Evolutionary conservation across 371 early-diverging fungal genomes (phyloP), one percentile per base, ranked within the genome.

Genomic region (Mortierella sp.): DNA sequence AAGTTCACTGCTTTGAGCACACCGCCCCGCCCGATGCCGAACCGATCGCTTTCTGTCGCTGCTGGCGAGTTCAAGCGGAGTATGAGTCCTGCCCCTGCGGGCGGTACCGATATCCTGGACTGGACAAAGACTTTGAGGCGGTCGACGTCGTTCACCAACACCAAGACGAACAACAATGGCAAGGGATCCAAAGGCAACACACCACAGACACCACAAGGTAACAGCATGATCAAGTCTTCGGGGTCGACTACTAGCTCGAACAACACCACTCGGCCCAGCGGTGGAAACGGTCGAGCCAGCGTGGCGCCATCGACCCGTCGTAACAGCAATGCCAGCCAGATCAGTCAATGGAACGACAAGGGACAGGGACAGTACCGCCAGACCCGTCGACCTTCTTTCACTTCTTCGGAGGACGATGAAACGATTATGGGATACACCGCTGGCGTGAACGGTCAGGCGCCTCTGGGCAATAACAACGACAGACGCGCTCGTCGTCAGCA

Each of bases 381-480:
- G 22, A 40, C 41, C 11, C 69, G 79, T n/a, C 64, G 70, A 45
- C 41, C 34, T 11, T 73, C 79, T 1, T 22, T 63, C 26, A 70
- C 77, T 0, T 81, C 81, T 11, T 73, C 73, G 9, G 79, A 81
- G 69, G 82, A 61, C 22, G 61, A 77, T 7, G 82, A 77, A 4
- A 81, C 79, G 0, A 58, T 81, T 16, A 74, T 71, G 68, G 77
- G 77, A 44, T 52, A 50, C 37, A 50, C 39, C 3, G 31, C 34
- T 11, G 48, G 22, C 10, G 37, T 22, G 8, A 47, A 44, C 43
- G 47, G 40, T 9, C 48, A 47, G 14, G 50, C 29, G 13, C 55
- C 29, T 2, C 31, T 48, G 8, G 48, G 61, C 37, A 45, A 39
- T 19, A 47, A 52, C 24, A 31, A 10, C 10, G 13, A 13, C 61